Evolutionary conservation across 371 early-diverging fungal species (phyloP).

Genomic region (Aphelidium insulamus): DNA sequence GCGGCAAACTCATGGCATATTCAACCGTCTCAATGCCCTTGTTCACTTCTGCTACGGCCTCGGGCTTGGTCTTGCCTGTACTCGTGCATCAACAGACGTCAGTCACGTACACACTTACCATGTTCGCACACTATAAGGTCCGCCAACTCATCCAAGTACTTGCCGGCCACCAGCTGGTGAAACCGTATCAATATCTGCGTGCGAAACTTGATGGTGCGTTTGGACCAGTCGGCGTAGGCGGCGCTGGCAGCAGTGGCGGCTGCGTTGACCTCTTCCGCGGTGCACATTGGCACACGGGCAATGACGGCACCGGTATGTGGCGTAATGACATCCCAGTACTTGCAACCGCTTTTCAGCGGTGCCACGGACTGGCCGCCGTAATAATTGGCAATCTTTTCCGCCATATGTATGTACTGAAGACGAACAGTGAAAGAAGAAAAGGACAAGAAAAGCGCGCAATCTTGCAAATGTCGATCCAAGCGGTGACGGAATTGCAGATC

Average conservation of each 20-base stretch:
- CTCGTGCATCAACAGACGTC: no score
- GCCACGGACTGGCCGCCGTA: no score
- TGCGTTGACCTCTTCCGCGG: conserved; percentile 20
- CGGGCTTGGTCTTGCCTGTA: conserved; percentile 27
- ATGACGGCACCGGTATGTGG: conserved; percentile 33
- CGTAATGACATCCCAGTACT: no score
- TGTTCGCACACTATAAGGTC: conserved; percentile 42
- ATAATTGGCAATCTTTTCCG: no score
- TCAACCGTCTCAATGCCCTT: conserved; percentile 34
- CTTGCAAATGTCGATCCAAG: no score
- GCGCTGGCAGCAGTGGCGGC: conserved; percentile 28
- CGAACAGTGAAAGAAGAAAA: no score
- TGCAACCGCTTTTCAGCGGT: no score
- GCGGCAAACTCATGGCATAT: conserved; percentile 34
- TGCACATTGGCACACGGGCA: conserved; percentile 28
- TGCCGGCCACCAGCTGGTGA: conserved; percentile 19
- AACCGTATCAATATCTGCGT: conserved; percentile 27
- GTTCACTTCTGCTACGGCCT: conserved; percentile 22
- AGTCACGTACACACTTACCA: no score
- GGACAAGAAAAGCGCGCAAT: no score
- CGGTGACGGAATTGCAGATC: no score
- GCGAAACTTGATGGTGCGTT: conserved; percentile 28
- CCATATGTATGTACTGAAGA: no score
- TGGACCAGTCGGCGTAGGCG: conserved; percentile 21
- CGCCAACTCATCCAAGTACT: conserved; percentile 31